Evolutionary conservation across 2,329 filamentous ascomycete genomes (phyloP), one percentile per base, ranked within the genome.

Genomic region (Penicillium rolfsii): DNA sequence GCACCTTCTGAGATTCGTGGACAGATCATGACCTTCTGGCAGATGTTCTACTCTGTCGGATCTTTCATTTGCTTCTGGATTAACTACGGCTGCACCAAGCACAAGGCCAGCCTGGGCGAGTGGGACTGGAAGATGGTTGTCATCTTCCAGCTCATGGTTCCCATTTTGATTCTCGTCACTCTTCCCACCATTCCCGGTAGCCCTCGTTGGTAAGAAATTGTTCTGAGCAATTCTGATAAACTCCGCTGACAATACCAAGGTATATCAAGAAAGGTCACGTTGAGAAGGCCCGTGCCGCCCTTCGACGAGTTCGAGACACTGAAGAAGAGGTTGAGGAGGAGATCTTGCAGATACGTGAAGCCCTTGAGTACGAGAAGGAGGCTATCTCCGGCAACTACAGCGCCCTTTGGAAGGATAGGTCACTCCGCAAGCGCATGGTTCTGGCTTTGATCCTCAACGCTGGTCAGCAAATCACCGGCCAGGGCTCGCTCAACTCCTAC

Each of bases 111-210:
- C 45, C 82, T 90, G 5, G 88, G 88, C 41, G 80, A 91, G 67
- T 90, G 88, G 89, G 87, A 90, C 74, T 91, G 88, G 88, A 85
- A 84, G 68, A 84, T 90, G 79, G 86, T 91, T 14, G 85, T 90
- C 64, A 86, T 91, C 63, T 90, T 91, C 80, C 89, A 91, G 76
- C 80, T 90, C 52, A 74, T 91, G n/a, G 82, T 90, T 26, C 89
- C 89, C 1, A 65, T 83, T 54, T 68, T 90, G 60, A 88, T 91
- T 73, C 77, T 90, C 24, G 65, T 76, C 4, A 81, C 88, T 38
- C 79, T 91, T 14, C 87, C 87, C 43, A 88, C 87, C 71, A 84
- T 89, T 63, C 87, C 87, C 22, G 89, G 90, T 72, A 85, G 84
- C 4, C 89, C 89, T 19, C 83, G 89, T 54, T 91, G 88, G 88